These are phyloP conservation scores for Podospora tetraspora DNA, from an alignment of 495 filamentous ascomycete genomes.

Conservation along the genomic window DNA sequence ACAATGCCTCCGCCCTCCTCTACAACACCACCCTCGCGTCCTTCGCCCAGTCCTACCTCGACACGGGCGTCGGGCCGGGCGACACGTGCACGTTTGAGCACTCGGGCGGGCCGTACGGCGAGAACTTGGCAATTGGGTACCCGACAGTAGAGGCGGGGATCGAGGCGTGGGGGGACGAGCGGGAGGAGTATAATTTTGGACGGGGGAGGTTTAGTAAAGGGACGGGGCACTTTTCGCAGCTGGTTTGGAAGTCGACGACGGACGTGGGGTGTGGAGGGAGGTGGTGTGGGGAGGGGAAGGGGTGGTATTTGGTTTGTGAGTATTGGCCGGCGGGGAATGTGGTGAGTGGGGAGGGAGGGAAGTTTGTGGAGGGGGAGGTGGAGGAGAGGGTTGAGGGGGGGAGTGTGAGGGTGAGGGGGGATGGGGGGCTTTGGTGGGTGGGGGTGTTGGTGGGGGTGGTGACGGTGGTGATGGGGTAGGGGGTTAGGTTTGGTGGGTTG, in stretches of 20 bases:
- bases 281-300: slow-evolving; percentile 49
- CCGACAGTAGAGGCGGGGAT: slow-evolving; percentile 54
- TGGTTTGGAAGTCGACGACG: slow-evolving; percentile 71
- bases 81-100: slow-evolving; percentile 55
- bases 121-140: slow-evolving; percentile 72
- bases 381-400: slow-evolving; percentile 21
- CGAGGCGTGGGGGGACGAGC: slow-evolving; percentile 64
- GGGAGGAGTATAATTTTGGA: slow-evolving; percentile 52
- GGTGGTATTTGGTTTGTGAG: slow-evolving; percentile 78
- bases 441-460: not conserved
- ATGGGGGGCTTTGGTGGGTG: not conserved
- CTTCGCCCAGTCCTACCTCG: slow-evolving; percentile 45
- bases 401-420: slow-evolving; percentile 9
- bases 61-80: slow-evolving; percentile 11
- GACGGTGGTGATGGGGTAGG: not conserved
- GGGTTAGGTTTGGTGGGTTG: not conserved
- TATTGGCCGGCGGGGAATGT: slow-evolving; percentile 74
- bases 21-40: slow-evolving; percentile 63
- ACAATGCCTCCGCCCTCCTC: slow-evolving; percentile 54
- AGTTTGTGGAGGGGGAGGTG: slow-evolving; percentile 48
- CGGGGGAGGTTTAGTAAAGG: slow-evolving; percentile 51
- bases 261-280: slow-evolving; percentile 63
- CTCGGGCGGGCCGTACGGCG: slow-evolving; percentile 64
- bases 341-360: slow-evolving; percentile 34
- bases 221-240: slow-evolving; percentile 82